Base-by-base conservation (phyloP, 345 rosid species). In the Melaleuca alternifolia region DNA sequence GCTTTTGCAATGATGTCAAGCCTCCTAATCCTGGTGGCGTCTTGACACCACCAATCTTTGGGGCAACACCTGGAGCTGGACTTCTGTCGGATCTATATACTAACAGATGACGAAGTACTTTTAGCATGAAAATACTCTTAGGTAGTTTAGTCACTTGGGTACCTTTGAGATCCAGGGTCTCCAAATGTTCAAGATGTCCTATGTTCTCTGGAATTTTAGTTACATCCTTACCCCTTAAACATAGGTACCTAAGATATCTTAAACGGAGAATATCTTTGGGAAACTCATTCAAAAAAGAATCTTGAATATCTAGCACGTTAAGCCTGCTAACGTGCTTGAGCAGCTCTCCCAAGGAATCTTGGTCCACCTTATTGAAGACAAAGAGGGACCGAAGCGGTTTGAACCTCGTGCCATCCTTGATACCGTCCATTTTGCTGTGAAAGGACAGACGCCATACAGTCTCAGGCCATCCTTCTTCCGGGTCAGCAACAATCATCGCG, bases 401-500 rank as follows among this genome's bases (percentile, higher is more conserved):
- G 3, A 44, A 5, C 13, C 0, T 16, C 11, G 82, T 5, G 1
- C 18, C 23, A 3, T 76, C 33, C 30, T 30, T 6, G 3, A 76
- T 16, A 5, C 14, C 6, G 21, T 3, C 0, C 2, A 33, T 7
- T 8, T 11, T 11, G 37, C 24, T 76, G 46, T 76, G 82, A 56
- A 75, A 30, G 10, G 48, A 33, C 0, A 33, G 2, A 20, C 23
- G 12, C 5, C 21, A 1, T 6, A 41, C 46, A 14, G 28, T 75
- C 6, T 33, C 10, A 0, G 2, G 48, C 48, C 6, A 44, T 75
- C 24, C 21, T 44, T 30, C 24, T 75, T 44, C 1, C 10, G 0
- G 0, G 0, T 0, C 0, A 0, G 10, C 41, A 6, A 33, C 10
- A 14, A 44, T 33, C 12, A 30, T 75, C 0, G 28, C 0, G 0